Evolutionary conservation across 1,139 yeast genomes (phyloP), one percentile per base, ranked within the genome.

Genomic region (Pichia sp.): DNA sequence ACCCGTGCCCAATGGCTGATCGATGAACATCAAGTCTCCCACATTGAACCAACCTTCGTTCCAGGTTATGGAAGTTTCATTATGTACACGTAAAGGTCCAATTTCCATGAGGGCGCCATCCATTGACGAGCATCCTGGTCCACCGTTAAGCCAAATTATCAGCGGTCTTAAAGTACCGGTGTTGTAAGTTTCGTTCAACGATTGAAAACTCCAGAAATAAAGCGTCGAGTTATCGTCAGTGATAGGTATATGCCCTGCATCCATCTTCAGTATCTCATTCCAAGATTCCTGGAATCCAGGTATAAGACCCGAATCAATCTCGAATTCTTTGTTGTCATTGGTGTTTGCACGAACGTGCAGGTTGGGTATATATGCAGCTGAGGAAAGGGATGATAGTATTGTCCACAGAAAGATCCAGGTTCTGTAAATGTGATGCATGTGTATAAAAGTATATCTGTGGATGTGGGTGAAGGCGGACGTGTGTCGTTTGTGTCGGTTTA

Each of bases 121-220:
- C 95, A 93, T 83, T 0, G 96, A 89, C 3, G 97, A 89, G 67
- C 99, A 93, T 0, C 99, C 99, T 0, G 96, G 96, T 0, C 96
- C 96, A 43, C 99, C 99, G 67, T 95, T 93, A 30, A 93, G 75
- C 99, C 99, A 93, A 54, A 90, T 75, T 7, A 84, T 74, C 19
- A 87, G 73, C 31, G 63, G 63, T 31, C 61, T 50, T 16, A 8
- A 13, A 18, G 10, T 30, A 10, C 36, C 25, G 18, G 46, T 43
- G 16, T 23, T 37, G 10, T 18, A 31, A 30, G 46, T 21, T 19
- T 43, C 37, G 18, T 45, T 25, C 23, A 23, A 12, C 7, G 46
- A 36, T 42, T 51, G 45, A 61, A 79, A 85, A 62, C 78, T 80
- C 97, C 97, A 90, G 67, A 90, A 93, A 67, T 87, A 93, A 65